phyloP scores from a whole-genome alignment of 495 filamentous ascomycete species.

The Lasiosphaeriaceae sp. region DNA sequence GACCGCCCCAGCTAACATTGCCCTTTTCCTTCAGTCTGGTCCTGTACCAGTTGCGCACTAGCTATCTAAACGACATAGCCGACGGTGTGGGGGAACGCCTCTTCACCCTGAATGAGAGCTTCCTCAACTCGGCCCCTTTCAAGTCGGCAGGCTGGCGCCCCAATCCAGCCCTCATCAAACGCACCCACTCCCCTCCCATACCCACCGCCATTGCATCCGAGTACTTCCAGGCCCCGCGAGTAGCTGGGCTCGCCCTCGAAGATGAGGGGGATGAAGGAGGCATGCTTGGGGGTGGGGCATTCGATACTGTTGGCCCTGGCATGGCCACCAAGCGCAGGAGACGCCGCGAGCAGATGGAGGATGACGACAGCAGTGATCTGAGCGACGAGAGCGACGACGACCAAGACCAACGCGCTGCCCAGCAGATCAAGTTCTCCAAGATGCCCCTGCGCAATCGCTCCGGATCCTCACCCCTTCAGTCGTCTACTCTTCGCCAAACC shows the following conservation, averaged over 20 bases:
- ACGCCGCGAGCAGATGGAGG: slow-evolving; percentile 75
- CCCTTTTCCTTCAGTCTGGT: slow-evolving; percentile 61
- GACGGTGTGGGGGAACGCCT: slow-evolving; percentile 95
- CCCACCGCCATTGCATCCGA: slow-evolving; percentile 85
- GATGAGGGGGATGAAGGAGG: slow-evolving; percentile 81
- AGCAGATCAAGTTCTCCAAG: slow-evolving; percentile 92
- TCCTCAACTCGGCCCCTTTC: slow-evolving; percentile 92
- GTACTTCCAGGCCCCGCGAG: slow-evolving; percentile 78
- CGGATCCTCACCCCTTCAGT: slow-evolving; percentile 80
- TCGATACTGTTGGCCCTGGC: slow-evolving; percentile 68
- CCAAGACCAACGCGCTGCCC: slow-evolving; percentile 58
- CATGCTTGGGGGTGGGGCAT: slow-evolving; percentile 69
- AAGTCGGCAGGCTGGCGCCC: slow-evolving; percentile 90
- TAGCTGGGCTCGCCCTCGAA: slow-evolving; percentile 53
- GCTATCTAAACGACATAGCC: slow-evolving; percentile 84
- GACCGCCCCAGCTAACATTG: slow-evolving; percentile 1
- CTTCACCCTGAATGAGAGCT: slow-evolving; percentile 83
- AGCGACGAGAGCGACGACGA: slow-evolving; percentile 97
- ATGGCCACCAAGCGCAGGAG: slow-evolving; percentile 52
- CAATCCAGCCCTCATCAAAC: slow-evolving; percentile 72
- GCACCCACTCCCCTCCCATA: slow-evolving; percentile 94
- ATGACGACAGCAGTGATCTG: slow-evolving; percentile 94
- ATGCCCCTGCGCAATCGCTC: slow-evolving; percentile 85
- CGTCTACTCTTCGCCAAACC: slow-evolving; percentile 47
- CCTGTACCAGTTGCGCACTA: slow-evolving; percentile 86